These are phyloP conservation scores for Alternaria postmessia DNA, from an alignment of 2,329 filamentous ascomycete species.

Conservation along the genomic window DNA sequence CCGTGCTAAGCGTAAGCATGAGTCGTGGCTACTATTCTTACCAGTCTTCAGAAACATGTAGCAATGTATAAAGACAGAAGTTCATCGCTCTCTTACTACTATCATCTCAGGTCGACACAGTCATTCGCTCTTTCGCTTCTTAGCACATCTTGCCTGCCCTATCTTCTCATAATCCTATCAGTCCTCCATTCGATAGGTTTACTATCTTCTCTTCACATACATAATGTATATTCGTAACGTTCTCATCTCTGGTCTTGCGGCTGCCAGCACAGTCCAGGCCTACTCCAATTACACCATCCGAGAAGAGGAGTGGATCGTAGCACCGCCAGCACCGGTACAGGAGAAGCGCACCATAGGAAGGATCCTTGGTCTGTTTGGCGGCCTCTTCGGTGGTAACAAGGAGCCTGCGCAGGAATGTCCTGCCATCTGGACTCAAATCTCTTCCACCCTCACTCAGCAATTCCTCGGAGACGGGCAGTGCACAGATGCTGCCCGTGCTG, in stretches of 20 bases:
- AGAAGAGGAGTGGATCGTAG: slow-evolving; percentile 23
- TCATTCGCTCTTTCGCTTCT: slow-evolving; percentile 23
- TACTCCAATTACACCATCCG: slow-evolving; percentile 31
- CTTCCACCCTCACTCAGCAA: slow-evolving; percentile 41
- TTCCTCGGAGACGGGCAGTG: slow-evolving; percentile 47
- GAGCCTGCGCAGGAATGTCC: slow-evolving; percentile 31
- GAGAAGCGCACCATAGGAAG: slow-evolving; percentile 27
- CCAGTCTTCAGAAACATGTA: slow-evolving; percentile 6
- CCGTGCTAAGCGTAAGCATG: slow-evolving; percentile 4
- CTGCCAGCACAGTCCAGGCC: slow-evolving; percentile 36
- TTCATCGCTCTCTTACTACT: slow-evolving; percentile 8
- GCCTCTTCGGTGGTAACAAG: slow-evolving; percentile 13
- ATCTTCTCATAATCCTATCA: slow-evolving; percentile 4
- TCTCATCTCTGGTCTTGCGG: slow-evolving; percentile 36
- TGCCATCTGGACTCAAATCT: slow-evolving; percentile 45
- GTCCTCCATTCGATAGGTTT: slow-evolving; percentile 17
- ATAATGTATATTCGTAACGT: slow-evolving; percentile 48
- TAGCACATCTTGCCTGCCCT: background rate
- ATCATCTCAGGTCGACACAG: slow-evolving; percentile 17
- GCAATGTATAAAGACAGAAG: slow-evolving; percentile 31
- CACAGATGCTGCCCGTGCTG: slow-evolving; percentile 47
- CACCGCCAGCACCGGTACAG: slow-evolving; percentile 6
- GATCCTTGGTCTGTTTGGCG: slow-evolving; percentile 15
- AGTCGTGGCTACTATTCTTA: slow-evolving; percentile 29
- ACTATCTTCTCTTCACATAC: slow-evolving; percentile 2